Evolutionary conservation across 208 protist genomes (phyloP), one percentile per base, ranked within the genome.

Genomic region (Naegleria fowleri): DNA sequence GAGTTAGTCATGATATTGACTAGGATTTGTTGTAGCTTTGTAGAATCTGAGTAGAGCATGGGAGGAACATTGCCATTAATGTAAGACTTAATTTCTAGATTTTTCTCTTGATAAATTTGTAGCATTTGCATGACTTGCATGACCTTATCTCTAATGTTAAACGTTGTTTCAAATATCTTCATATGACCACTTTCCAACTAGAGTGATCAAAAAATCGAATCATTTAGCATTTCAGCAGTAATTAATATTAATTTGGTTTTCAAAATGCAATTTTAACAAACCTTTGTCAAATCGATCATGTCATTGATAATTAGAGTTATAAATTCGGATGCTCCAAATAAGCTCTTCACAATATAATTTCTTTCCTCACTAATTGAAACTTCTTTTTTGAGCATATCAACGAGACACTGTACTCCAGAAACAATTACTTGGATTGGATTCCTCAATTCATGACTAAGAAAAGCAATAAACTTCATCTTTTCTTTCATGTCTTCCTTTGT

Each of bases 391-490:
- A 67, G 22, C 11, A 67, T 67, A 29, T 67, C 55, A 67, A 67
- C 55, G 11, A 67, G 55, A 13, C 55, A 67, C 19, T 67, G 55
- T 1, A 79, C 67, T 7, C 67, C 67, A 36, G 67, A 79, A 36
- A 36, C 16, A 79, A 79, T 36, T 9, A 79, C 67, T 36, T 36
- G 29, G 9, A 79, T 36, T 25, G 67, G 67, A 36, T 79, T 79
- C 9, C 67, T 25, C 9, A 79, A 7, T 9, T 79, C 67, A n/a
- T 79, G 67, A 33, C 29, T 36, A 11, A 79, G n/a, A 9, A 36
- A 79, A n/a, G 67, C 67, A 33, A 79, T 79, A 79, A 79, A 79
- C 9, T 36, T 79, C 67, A 79, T 79, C 67, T 79, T 79, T 25
- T 79, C 67, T 36, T 79, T 79, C 67, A 79, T 79, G 1, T 79